A percentile compares a stretch with the other conserved stretches of the same genome.
These are phyloP conservation scores for Zymoseptoria crescenta DNA, from an alignment of 2,329 filamentous ascomycete species.

Conservation along the genomic window DNA sequence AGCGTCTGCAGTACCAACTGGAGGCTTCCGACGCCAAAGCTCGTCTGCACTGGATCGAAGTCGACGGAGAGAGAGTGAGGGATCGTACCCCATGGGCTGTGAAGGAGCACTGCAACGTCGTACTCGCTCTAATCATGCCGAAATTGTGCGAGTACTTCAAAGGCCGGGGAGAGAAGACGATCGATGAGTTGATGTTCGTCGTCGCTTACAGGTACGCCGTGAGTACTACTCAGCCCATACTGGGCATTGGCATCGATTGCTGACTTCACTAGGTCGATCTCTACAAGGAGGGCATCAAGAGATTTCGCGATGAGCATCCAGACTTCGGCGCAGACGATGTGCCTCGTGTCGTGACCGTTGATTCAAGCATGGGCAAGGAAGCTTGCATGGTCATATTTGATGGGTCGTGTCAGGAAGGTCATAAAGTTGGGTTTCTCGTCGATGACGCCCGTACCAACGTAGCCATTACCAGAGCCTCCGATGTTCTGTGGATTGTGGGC, in stretches of 20 bases:
- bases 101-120: conserved; percentile 7
- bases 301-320: no score
- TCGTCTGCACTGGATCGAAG: conserved; percentile 12
- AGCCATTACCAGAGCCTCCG: neutral
- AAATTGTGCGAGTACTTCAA: conserved; percentile 7
- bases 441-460: neutral
- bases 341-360: conserved; percentile 13
- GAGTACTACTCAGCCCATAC: neutral
- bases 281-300: no score
- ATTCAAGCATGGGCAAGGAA: conserved; percentile 12
- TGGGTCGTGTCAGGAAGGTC: neutral
- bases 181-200: conserved; percentile 13
- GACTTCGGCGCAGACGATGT: neutral
- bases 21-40: conserved; percentile 2
- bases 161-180: neutral
- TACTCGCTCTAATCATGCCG: conserved; percentile 11
- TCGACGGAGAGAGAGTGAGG: conserved; percentile 2
- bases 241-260: no score
- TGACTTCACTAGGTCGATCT: no score
- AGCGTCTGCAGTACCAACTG: neutral
- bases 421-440: no score
- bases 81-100: conserved; percentile 3
- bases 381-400: conserved; percentile 15
- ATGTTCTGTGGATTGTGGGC: no score
- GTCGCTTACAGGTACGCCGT: conserved; percentile 11